Evolutionary conservation across 2,329 filamentous ascomycete species (phyloP).

Genomic region (Epichloe elymi): DNA sequence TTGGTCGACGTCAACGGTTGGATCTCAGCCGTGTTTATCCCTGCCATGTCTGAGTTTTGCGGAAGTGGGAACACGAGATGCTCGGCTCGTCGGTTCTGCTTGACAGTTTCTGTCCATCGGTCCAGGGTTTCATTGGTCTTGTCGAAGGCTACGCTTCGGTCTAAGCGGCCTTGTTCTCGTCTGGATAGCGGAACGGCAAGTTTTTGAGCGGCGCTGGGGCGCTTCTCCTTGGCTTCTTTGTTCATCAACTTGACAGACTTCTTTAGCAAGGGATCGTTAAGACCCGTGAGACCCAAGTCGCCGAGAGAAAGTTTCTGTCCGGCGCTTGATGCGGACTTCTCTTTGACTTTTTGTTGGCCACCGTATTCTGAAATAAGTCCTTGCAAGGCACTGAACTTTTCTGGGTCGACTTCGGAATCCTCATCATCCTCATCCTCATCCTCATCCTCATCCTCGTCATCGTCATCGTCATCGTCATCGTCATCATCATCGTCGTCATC

Average conservation of each 20-base stretch:
- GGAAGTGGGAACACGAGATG: conserved; percentile 79
- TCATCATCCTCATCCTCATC: conserved; percentile 37
- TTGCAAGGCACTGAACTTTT: conserved; percentile 51
- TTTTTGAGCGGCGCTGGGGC: conserved; percentile 42
- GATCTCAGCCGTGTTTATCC: conserved; percentile 49
- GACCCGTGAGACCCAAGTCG: conserved; percentile 57
- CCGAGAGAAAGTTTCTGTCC: conserved; percentile 60
- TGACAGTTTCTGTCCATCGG: conserved; percentile 90
- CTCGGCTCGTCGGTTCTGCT: conserved; percentile 82
- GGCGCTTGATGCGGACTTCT: conserved; percentile 26
- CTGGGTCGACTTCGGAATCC: conserved; percentile 32
- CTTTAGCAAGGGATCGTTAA: conserved; percentile 63
- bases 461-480: conserved; percentile 31
- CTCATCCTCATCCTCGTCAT: neutral
- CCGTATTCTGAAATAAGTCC: conserved; percentile 56
- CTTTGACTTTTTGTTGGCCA: conserved; percentile 46
- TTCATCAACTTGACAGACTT: conserved; percentile 65
- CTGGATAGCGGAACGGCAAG: conserved; percentile 73
- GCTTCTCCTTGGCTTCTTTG: conserved; percentile 42
- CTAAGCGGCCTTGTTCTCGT: conserved; percentile 72
- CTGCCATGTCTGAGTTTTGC: conserved; percentile 51
- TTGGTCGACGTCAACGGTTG: conserved; percentile 49
- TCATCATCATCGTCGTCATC: conserved; percentile 19
- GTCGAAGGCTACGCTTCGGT: conserved; percentile 71
- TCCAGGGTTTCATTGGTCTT: conserved; percentile 86